phyloP scores from a whole-genome alignment of 2,329 filamentous ascomycete genomes.

The Neoascochyta sp. region DNA sequence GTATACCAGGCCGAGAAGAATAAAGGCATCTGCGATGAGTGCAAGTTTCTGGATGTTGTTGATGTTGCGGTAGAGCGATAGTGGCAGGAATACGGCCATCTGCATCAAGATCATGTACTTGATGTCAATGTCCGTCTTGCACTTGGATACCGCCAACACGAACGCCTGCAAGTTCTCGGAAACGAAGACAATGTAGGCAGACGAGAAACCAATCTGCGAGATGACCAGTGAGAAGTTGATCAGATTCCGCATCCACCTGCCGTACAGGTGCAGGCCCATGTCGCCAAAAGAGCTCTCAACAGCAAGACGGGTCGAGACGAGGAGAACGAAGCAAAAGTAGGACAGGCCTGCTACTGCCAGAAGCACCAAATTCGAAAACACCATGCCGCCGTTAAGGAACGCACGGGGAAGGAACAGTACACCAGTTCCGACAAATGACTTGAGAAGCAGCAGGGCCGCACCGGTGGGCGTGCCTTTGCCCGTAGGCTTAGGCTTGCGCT shows the following conservation, averaged over 20 bases:
- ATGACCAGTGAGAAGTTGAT: conserved; percentile 92
- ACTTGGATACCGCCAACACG: conserved; percentile 84
- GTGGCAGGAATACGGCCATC: conserved; percentile 89
- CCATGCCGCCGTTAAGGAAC: conserved; percentile 94
- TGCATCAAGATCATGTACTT: conserved; percentile 90
- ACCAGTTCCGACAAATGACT: conserved; percentile 96
- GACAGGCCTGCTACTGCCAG: conserved; percentile 79
- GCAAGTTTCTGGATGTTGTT: conserved; percentile 96
- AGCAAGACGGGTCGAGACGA: conserved; percentile 80
- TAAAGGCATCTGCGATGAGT: conserved; percentile 89
- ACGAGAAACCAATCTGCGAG: conserved; percentile 91
- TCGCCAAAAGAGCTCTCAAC: conserved; percentile 96
- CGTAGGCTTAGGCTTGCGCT: conserved; percentile 72
- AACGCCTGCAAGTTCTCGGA: conserved; percentile 95
- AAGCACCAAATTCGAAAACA: conserved; percentile 92
- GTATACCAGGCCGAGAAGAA: conserved; percentile 85
- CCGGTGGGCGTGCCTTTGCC: conserved; percentile 76
- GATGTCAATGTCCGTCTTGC: conserved; percentile 79
- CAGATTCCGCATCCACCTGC: conserved; percentile 79
- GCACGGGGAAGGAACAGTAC: conserved; percentile 90
- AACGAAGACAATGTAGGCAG: conserved; percentile 95
- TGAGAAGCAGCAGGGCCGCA: conserved; percentile 81
- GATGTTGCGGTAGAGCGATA: conserved; percentile 92
- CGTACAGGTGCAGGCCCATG: conserved; percentile 88
- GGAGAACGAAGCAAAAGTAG: conserved; percentile 95